phyloP scores from a whole-genome alignment of 2,329 filamentous ascomycete genomes.

The Ophiostoma montium region DNA sequence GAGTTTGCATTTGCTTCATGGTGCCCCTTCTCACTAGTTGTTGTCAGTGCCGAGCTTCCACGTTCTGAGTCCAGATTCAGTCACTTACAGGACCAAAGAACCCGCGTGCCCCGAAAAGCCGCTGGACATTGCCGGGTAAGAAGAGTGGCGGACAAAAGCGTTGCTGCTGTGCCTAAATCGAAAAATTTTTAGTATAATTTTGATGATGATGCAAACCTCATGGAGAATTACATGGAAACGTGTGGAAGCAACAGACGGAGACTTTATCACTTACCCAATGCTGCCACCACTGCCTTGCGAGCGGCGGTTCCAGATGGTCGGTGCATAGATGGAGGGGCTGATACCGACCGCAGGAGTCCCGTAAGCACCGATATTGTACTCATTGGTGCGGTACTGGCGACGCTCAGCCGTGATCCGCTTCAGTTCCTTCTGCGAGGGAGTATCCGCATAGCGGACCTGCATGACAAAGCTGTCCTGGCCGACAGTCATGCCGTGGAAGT shows the following conservation, averaged over 20 bases:
- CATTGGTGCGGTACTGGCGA: conserved; percentile 87
- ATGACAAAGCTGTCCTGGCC: conserved; percentile 70
- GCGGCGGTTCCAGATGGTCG: conserved; percentile 24
- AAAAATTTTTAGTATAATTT: background rate
- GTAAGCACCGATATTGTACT: conserved; percentile 71
- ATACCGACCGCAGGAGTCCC: conserved; percentile 47
- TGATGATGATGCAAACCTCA: too few relatives aligned
- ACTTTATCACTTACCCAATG: conserved; percentile 13
- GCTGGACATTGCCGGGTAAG: background rate
- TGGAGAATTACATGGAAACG: background rate
- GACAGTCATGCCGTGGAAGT: conserved; percentile 67
- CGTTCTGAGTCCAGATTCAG: background rate
- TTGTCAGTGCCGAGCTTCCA: background rate
- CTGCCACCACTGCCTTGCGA: conserved; percentile 10
- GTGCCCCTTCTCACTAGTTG: conserved; percentile 24
- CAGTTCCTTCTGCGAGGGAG: conserved; percentile 87
- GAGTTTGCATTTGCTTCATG: conserved; percentile 26
- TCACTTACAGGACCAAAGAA: background rate
- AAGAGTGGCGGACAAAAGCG: background rate
- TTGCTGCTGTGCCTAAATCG: background rate
- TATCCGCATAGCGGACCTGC: conserved; percentile 95
- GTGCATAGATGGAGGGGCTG: conserved; percentile 32
- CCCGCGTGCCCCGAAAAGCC: background rate
- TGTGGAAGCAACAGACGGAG: background rate
- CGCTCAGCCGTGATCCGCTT: conserved; percentile 94